These are phyloP conservation scores for Penicillium sp. DNA, from an alignment of 2,329 filamentous ascomycete species.

Conservation along the genomic window DNA sequence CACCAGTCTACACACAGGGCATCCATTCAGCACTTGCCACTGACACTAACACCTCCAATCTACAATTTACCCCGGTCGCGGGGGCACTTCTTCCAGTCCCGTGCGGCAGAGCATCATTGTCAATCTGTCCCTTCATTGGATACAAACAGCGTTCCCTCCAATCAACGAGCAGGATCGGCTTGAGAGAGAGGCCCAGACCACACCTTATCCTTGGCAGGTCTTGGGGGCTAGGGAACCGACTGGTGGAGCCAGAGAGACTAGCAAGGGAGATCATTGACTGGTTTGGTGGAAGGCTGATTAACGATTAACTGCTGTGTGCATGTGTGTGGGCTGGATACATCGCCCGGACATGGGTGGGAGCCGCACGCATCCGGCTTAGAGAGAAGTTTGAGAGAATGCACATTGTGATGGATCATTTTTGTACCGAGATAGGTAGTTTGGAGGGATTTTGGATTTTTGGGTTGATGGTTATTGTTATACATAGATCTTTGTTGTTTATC, in stretches of 20 bases:
- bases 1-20: not conserved
- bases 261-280: not conserved
- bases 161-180: constrained; percentile 1
- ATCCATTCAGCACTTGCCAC: not conserved
- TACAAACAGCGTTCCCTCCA: not conserved
- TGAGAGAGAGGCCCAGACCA: constrained; percentile 22
- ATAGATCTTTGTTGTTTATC: too few species aligned
- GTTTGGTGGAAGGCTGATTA: not conserved
- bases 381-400: not conserved
- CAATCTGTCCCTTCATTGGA: not conserved
- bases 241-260: not conserved
- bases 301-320: not conserved
- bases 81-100: not conserved
- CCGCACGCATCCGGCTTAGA: constrained; percentile 11
- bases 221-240: constrained; percentile 3
- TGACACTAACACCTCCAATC: too few species aligned
- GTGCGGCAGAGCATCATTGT: too few species aligned
- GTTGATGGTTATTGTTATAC: not conserved
- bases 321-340: constrained; percentile 1
- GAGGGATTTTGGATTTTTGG: not conserved
- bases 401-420: constrained; percentile 10
- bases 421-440: not conserved
- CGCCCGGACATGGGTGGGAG: constrained; percentile 7
- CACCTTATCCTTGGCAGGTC: constrained; percentile 25
- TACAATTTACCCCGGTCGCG: constrained; percentile 2